These are phyloP conservation scores for Inosperma sp. DNA, from an alignment of 768 basidiomycete genomes.

Conservation along the genomic window DNA sequence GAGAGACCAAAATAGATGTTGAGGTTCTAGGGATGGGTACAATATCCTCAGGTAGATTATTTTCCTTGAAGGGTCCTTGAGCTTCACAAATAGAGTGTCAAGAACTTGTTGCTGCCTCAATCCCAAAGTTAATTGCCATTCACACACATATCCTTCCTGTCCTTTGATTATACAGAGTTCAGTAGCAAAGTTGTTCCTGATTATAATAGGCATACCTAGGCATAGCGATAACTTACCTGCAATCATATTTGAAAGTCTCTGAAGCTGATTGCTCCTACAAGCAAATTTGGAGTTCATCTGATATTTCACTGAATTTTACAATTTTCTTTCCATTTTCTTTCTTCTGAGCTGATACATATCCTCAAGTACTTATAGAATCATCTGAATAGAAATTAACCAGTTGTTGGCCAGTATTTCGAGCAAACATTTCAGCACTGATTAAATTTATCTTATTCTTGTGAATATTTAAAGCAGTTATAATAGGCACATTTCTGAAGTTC, in stretches of 20 bases:
- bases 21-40: conserved; percentile 21
- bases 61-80: conserved; percentile 22
- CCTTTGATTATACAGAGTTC: conserved; percentile 1
- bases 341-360: not conserved
- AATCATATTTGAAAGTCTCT: too few species aligned
- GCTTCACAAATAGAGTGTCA: conserved; percentile 28
- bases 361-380: conserved; percentile 17
- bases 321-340: too few species aligned
- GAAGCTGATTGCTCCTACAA: too few species aligned
- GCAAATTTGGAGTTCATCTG: too few species aligned
- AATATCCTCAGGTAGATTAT: conserved; percentile 30
- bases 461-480: too few species aligned
- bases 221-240: not conserved
- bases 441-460: conserved; percentile 31
- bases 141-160: conserved; percentile 29
- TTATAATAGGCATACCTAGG: conserved; percentile 1
- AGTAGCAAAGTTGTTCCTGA: not conserved
- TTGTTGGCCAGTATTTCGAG: conserved; percentile 23
- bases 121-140: conserved; percentile 22
- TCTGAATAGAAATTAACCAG: conserved; percentile 28
- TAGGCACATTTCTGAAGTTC: conserved; percentile 27
- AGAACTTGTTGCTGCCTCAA: conserved; percentile 15
- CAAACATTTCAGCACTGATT: conserved; percentile 25
- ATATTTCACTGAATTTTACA: too few species aligned
- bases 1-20: not conserved